These are phyloP conservation scores for Aristolochia contorta DNA, from an alignment of 164 flowering plant species.

Conservation along the genomic window DNA sequence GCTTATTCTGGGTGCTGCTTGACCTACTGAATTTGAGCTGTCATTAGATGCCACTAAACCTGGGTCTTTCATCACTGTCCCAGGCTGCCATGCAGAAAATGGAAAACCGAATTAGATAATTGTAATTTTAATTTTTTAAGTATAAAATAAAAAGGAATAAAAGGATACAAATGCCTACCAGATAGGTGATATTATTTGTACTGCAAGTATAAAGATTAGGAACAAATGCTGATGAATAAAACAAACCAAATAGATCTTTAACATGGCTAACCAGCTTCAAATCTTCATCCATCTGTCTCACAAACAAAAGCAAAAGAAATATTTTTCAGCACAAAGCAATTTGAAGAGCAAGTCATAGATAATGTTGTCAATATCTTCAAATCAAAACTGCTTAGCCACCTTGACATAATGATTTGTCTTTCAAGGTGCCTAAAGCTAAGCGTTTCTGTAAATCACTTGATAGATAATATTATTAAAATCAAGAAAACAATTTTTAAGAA, in stretches of 20 bases:
- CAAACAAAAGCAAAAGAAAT: not conserved
- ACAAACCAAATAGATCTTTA: constrained; percentile 27
- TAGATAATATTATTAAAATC: no score
- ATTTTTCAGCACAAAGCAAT: not conserved
- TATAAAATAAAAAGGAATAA: no score
- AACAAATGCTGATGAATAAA: constrained; percentile 10
- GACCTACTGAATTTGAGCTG: not conserved
- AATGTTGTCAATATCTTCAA: no score
- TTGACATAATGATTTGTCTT: no score
- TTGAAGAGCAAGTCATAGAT: no score
- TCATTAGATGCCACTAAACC: constrained; percentile 1
- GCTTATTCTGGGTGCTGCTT: not conserved
- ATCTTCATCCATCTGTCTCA: constrained; percentile 53
- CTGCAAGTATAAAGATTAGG: not conserved
- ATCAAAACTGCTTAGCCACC: no score
- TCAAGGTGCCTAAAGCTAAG: no score
- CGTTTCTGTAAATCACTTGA: no score
- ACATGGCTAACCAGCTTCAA: constrained; percentile 28
- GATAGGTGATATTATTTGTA: not conserved
- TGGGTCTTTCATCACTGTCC: not conserved
- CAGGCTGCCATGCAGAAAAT: not conserved
- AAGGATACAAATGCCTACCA: not conserved
- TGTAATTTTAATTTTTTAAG: no score
- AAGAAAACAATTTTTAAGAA: no score
- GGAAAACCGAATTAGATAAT: not conserved